These are phyloP conservation scores for Clavariopsis aquatica DNA, from an alignment of 495 filamentous ascomycete species.

Conservation along the genomic window DNA sequence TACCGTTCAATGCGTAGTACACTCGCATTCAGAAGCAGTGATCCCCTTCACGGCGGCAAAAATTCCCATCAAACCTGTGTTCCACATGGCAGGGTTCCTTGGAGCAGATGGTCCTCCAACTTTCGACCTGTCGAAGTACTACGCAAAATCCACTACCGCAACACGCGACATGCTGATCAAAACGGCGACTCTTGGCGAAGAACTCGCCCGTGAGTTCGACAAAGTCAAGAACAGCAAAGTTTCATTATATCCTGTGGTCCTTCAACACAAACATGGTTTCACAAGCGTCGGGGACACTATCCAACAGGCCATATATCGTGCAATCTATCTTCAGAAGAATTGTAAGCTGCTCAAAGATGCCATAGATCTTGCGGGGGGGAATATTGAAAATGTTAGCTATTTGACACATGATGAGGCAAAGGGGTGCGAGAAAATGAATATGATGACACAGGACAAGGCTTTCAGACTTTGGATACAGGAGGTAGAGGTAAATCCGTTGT, in stretches of 20 bases:
- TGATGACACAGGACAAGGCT: conserved; percentile 31
- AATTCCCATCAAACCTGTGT: conserved; percentile 45
- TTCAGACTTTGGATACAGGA: conserved; percentile 44
- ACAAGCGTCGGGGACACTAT: conserved; percentile 46
- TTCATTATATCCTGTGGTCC: conserved; percentile 44
- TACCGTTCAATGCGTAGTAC: conserved; percentile 49
- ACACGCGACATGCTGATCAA: conserved; percentile 50
- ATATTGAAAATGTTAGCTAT: conserved; percentile 35
- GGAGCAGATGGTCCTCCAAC: conserved; percentile 31
- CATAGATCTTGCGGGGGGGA: conserved; percentile 28
- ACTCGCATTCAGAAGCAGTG: conserved; percentile 53
- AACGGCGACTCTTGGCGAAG: conserved; percentile 40
- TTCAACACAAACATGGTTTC: conserved; percentile 56
- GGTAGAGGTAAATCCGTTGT: conserved; percentile 38
- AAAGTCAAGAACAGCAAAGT: conserved; percentile 17
- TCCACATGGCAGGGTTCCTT: conserved; percentile 51
- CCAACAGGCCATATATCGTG: conserved; percentile 47
- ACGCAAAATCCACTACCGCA: conserved; percentile 15
- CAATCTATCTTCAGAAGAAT: conserved; percentile 53
- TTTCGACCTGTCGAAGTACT: conserved; percentile 44
- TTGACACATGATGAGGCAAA: conserved; percentile 39
- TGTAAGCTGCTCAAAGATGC: conserved; percentile 48
- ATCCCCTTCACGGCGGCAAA: conserved; percentile 50
- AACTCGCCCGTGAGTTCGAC: conserved; percentile 39
- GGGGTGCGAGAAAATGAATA: conserved; percentile 37